Percentiles rank a stretch among this genome's conserved stretches.
Evolutionary conservation across 768 basidiomycete genomes (phyloP).

Genomic region (Austroboletus eburneus): DNA sequence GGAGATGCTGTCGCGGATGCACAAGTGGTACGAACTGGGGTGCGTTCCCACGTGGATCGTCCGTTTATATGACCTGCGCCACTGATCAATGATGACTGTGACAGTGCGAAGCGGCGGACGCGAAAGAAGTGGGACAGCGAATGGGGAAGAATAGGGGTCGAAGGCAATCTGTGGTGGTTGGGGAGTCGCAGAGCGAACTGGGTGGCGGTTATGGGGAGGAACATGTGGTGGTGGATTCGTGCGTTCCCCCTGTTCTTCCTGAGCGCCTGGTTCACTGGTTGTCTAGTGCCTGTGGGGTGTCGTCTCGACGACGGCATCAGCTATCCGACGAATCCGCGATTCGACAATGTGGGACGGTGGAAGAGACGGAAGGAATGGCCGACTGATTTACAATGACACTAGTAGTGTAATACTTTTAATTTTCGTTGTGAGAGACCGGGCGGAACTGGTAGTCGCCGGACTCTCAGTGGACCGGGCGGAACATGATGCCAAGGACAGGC

Average conservation of each 20-base stretch:
- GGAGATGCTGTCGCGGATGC: slow-evolving; percentile 43
- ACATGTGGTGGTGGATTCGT: slow-evolving; percentile 74
- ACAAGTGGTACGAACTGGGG: slow-evolving; percentile 53
- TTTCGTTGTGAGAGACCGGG: no score
- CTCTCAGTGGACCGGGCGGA: slow-evolving; percentile 13
- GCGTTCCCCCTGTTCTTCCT: slow-evolving; percentile 33
- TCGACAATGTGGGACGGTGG: slow-evolving; percentile 66
- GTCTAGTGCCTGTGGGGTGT: slow-evolving; percentile 49
- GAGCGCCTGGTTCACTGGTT: no score
- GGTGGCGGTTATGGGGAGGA: slow-evolving; percentile 78
- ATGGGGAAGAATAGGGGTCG: slow-evolving; percentile 71
- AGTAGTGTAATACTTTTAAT: no score
- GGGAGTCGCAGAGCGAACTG: slow-evolving; percentile 62
- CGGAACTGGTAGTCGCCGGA: no score
- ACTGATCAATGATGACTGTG: neutral
- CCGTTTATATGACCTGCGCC: neutral
- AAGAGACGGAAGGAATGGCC: slow-evolving; percentile 70
- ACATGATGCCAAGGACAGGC: slow-evolving; percentile 1
- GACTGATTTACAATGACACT: slow-evolving; percentile 47
- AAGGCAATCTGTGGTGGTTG: slow-evolving; percentile 87
- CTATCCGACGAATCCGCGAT: slow-evolving; percentile 70
- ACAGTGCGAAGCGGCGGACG: slow-evolving; percentile 48
- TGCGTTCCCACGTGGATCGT: slow-evolving; percentile 30
- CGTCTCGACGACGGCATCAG: slow-evolving; percentile 53
- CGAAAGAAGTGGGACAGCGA: slow-evolving; percentile 64